Percentiles rank a stretch among this genome's conserved stretches.
Evolutionary conservation across 2,329 filamentous ascomycete genomes (phyloP).

Genomic region (Seiridium cupressi): DNA sequence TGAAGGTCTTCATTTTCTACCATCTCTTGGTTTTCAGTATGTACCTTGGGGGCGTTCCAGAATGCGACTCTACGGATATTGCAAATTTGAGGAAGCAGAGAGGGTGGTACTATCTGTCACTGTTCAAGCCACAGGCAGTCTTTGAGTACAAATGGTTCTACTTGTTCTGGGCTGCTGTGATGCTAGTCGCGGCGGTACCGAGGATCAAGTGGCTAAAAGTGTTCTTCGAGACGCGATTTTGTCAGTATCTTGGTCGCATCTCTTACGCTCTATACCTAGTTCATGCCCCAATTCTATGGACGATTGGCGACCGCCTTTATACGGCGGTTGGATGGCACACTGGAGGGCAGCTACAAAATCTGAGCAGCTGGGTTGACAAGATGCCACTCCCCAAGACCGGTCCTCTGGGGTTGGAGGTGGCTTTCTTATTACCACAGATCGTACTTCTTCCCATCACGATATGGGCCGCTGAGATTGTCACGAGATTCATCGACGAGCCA

Average conservation of each 20-base stretch:
- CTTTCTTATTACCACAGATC: conserved; percentile 58
- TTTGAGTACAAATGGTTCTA: conserved; percentile 69
- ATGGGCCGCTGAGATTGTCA: conserved; percentile 56
- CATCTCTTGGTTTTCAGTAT: conserved; percentile 50
- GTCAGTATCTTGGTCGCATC: conserved; percentile 61
- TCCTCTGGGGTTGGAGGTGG: conserved; percentile 59
- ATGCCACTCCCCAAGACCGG: conserved; percentile 54
- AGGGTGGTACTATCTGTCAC: conserved; percentile 60
- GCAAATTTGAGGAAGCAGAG: conserved; percentile 49
- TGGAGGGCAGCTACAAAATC: conserved; percentile 43
- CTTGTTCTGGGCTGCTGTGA: conserved; percentile 58
- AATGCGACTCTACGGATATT: conserved; percentile 43
- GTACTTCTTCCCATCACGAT: conserved; percentile 59
- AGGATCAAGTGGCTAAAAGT: conserved; percentile 56
- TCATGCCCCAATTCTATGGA: conserved; percentile 60
- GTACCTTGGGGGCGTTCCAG: conserved; percentile 60
- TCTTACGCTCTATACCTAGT: conserved; percentile 64
- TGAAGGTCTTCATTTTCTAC: conserved; percentile 51
- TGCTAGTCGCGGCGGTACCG: conserved; percentile 54
- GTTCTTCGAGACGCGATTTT: conserved; percentile 58
- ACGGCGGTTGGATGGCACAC: conserved; percentile 56
- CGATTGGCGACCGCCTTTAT: conserved; percentile 62
- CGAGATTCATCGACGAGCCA: conserved; percentile 56
- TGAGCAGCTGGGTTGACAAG: conserved; percentile 56
- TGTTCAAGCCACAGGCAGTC: conserved; percentile 63